Percentiles rank a stretch among this genome's conserved stretches.
phyloP scores from a whole-genome alignment of 208 protist genomes.

The Leishmania arabica region DNA sequence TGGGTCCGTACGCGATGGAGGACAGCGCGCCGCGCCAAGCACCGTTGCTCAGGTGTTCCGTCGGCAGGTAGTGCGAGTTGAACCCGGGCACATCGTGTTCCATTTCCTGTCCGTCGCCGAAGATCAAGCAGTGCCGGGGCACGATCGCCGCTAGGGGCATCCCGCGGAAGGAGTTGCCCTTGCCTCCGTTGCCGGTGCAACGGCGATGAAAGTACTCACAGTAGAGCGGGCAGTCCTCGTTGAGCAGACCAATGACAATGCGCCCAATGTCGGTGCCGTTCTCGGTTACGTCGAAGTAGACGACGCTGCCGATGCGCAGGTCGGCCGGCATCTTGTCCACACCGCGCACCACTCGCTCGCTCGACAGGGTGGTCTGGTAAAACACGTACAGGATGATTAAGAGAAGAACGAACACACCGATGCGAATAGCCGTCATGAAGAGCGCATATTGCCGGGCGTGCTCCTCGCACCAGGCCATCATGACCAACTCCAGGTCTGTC shows the following conservation, averaged over 20 bases:
- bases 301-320: slow-evolving; percentile 84
- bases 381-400: slow-evolving; percentile 86
- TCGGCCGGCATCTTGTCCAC: slow-evolving; percentile 84
- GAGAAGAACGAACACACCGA: slow-evolving; percentile 69
- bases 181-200: slow-evolving; percentile 79
- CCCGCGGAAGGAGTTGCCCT: slow-evolving; percentile 78
- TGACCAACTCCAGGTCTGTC: slow-evolving; percentile 84
- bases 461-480: slow-evolving; percentile 91
- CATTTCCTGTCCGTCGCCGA: slow-evolving; percentile 86
- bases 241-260: slow-evolving; percentile 87
- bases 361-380: slow-evolving; percentile 79
- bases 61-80: slow-evolving; percentile 73
- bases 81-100: slow-evolving; percentile 77
- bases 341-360: slow-evolving; percentile 78
- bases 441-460: slow-evolving; percentile 78
- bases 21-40: slow-evolving; percentile 83
- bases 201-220: slow-evolving; percentile 90
- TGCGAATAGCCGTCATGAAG: slow-evolving; percentile 61
- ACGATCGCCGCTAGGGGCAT: slow-evolving; percentile 77
- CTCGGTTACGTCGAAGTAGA: slow-evolving; percentile 88
- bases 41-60: slow-evolving; percentile 67
- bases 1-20: slow-evolving; percentile 72
- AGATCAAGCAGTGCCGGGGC: slow-evolving; percentile 78
- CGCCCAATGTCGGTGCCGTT: slow-evolving; percentile 81
- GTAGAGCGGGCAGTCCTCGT: slow-evolving; percentile 87